A percentile compares a stretch with the other conserved stretches of the same genome.
Evolutionary conservation across 345 rosid species (phyloP).

Genomic region (Pelargonium nanum): DNA sequence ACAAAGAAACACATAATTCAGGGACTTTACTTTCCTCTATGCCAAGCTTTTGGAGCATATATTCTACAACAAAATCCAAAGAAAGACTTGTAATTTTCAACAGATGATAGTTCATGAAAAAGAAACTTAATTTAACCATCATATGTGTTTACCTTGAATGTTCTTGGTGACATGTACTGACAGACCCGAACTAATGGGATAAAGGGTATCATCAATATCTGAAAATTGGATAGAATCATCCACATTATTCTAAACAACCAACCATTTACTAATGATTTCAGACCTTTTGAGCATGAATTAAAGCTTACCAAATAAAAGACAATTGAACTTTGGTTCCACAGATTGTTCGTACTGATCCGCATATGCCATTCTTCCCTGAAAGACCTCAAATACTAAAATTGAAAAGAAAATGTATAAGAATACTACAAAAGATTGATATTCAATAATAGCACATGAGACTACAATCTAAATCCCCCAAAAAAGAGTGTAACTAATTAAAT

Average conservation of each 20-base stretch:
- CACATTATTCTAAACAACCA: no score
- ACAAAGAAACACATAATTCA: conserved; percentile 53
- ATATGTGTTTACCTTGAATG: conserved; percentile 47
- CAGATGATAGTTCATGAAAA: conserved; percentile 4
- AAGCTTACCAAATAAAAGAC: conserved; percentile 49
- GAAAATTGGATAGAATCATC: conserved; percentile 10
- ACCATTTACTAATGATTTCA: not conserved
- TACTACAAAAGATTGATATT: no score
- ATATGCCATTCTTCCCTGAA: not conserved
- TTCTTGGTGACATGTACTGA: conserved; percentile 42
- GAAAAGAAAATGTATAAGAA: not conserved
- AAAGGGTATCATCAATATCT: conserved; percentile 85
- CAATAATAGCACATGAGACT: no score
- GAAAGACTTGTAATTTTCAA: not conserved
- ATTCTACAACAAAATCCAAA: conserved; percentile 30
- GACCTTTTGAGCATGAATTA: not conserved
- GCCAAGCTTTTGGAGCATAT: conserved; percentile 63
- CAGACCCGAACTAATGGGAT: conserved; percentile 66
- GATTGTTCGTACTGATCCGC: not conserved
- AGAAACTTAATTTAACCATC: not conserved
- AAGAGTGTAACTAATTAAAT: no score
- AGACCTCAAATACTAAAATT: not conserved
- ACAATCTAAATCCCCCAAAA: no score
- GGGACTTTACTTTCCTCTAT: conserved; percentile 47
- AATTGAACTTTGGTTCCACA: conserved; percentile 3